Percentiles rank a stretch among this genome's conserved stretches.
Conservation (phyloP, 345 rosid species). For the Lumnitzera racemosa region DNA sequence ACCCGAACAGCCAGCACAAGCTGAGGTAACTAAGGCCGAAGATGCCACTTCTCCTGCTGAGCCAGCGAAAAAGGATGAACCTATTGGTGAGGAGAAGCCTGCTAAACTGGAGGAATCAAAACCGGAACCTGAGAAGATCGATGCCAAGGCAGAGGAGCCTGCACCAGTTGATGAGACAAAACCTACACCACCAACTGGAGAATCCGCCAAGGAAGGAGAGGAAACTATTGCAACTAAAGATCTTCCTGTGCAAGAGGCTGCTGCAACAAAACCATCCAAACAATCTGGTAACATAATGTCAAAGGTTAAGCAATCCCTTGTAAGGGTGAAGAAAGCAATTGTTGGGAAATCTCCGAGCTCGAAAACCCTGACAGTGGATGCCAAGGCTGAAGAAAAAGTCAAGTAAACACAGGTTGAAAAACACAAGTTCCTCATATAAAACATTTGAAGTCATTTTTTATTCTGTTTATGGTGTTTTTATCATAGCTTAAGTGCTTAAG, state of each 20-base stretch:
- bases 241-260: constrained; percentile 29
- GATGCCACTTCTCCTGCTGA: not conserved
- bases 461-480: not conserved
- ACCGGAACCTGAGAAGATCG: not conserved
- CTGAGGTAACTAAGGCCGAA: not conserved
- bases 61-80: not conserved
- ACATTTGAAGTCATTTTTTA: constrained; percentile 1
- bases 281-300: constrained; percentile 57
- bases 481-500: too few relatives aligned
- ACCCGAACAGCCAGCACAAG: not conserved
- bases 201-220: constrained; percentile 19
- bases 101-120: not conserved
- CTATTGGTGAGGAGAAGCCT: constrained; percentile 1
- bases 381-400: constrained; percentile 38
- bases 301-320: constrained; percentile 70
- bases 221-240: constrained; percentile 32
- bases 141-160: constrained; percentile 3
- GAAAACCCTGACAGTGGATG: constrained; percentile 36
- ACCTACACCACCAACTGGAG: constrained; percentile 9
- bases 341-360: constrained; percentile 71
- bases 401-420: constrained; percentile 19
- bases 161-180: constrained; percentile 2
- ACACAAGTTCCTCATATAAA: not conserved
- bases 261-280: constrained; percentile 36
- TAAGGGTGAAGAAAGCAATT: constrained; percentile 76